phyloP scores from a whole-genome alignment of 1,284 basidiomycete genomes.

The Lentinus polychrous region DNA sequence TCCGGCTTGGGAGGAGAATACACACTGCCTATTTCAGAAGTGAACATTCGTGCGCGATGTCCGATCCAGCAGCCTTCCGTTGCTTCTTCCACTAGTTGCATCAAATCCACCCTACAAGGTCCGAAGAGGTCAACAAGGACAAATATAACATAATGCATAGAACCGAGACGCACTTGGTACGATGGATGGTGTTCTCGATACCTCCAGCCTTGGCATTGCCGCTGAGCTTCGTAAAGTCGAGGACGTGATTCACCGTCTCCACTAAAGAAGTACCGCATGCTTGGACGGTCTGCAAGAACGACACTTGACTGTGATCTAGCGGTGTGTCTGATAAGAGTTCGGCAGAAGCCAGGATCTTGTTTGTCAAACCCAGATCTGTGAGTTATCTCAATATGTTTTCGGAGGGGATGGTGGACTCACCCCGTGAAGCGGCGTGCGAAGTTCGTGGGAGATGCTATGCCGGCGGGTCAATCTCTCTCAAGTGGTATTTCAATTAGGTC shows the following conservation, averaged over 20 bases:
- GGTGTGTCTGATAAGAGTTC: conserved; percentile 82
- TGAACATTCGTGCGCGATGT: conserved; percentile 72
- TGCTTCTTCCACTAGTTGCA: conserved; percentile 90
- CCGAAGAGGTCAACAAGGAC: conserved; percentile 1
- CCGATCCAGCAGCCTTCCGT: conserved; percentile 96
- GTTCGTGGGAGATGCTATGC: conserved; percentile 86
- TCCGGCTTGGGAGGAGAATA: conserved; percentile 76
- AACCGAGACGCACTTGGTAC: conserved; percentile 37
- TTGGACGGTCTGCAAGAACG: conserved; percentile 85
- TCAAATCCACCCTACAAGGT: conserved; percentile 66
- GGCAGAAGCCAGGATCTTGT: conserved; percentile 87
- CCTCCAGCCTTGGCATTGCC: conserved; percentile 77
- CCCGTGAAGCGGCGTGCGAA: conserved; percentile 85
- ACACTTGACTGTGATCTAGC: conserved; percentile 75
- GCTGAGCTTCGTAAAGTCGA: conserved; percentile 94
- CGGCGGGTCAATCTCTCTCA: conserved; percentile 8
- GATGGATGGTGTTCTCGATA: conserved; percentile 66
- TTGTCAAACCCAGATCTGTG: conserved; percentile 22
- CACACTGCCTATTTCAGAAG: conserved; percentile 83
- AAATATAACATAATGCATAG: not conserved
- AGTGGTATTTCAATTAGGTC: no score
- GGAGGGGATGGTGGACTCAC: conserved; percentile 32
- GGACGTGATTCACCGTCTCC: conserved; percentile 91
- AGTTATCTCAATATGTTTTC: not conserved
- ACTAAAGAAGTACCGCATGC: conserved; percentile 82